A percentile compares a stretch with the other conserved stretches of the same genome.
Evolutionary conservation across 2,329 filamentous ascomycete species (phyloP).

Genomic region (Clonostachys rhizophaga): DNA sequence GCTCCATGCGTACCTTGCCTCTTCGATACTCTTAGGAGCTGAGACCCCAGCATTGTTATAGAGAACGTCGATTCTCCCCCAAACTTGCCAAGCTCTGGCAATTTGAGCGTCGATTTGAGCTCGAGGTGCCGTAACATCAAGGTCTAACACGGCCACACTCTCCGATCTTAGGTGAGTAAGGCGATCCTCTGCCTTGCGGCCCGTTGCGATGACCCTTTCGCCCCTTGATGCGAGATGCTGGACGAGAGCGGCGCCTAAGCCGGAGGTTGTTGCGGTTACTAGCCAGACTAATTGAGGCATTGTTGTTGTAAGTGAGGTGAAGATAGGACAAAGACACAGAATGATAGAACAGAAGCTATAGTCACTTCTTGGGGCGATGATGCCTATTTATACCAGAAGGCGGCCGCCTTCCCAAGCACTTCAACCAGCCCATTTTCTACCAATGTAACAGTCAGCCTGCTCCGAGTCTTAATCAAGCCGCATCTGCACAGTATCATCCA

Average conservation of each 20-base stretch:
- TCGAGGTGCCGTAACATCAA: slow-evolving; percentile 17
- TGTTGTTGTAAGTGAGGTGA: not conserved
- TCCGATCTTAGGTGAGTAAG: slow-evolving; percentile 10
- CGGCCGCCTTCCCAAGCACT: too few relatives aligned
- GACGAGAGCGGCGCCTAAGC: slow-evolving; percentile 19
- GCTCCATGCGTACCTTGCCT: slow-evolving; percentile 16
- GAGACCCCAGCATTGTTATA: slow-evolving; percentile 26
- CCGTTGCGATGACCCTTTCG: slow-evolving; percentile 21
- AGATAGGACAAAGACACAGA: too few relatives aligned
- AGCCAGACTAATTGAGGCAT: slow-evolving; percentile 23
- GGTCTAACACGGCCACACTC: slow-evolving; percentile 16
- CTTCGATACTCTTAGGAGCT: slow-evolving; percentile 16
- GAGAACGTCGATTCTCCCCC: slow-evolving; percentile 22
- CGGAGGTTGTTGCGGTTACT: slow-evolving; percentile 23
- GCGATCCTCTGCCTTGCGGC: slow-evolving; percentile 14
- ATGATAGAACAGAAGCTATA: too few relatives aligned
- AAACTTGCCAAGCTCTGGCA: slow-evolving; percentile 17
- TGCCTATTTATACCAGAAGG: too few relatives aligned
- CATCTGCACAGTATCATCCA: too few relatives aligned
- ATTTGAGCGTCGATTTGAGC: slow-evolving; percentile 10
- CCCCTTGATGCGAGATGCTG: slow-evolving; percentile 15
- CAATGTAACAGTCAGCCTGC: too few relatives aligned
- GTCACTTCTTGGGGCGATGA: too few relatives aligned
- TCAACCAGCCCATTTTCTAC: too few relatives aligned
- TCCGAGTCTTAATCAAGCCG: too few relatives aligned